Percentiles rank a stretch among this genome's conserved stretches.
Conservation (phyloP, 75 land plant species). For the Cunninghamia lanceolata region DNA sequence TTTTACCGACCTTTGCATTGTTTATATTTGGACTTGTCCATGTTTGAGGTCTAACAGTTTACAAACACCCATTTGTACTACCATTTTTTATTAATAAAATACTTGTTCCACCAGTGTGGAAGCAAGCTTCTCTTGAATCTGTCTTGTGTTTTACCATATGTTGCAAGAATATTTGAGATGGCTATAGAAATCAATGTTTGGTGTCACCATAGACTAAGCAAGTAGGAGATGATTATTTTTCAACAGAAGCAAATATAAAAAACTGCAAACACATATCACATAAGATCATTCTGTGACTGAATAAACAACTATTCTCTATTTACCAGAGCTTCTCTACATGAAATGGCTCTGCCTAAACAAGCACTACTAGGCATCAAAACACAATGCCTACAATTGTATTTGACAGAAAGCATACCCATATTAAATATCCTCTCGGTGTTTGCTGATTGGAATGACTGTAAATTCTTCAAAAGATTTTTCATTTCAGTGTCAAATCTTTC, state of each 20-base stretch:
- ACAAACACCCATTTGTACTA: no score
- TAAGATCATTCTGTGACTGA: not conserved
- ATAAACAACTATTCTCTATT: not conserved
- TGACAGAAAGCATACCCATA: slow-evolving; percentile 50
- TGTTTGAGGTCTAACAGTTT: no score
- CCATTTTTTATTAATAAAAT: no score
- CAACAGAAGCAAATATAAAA: not conserved
- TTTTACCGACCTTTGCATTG: no score
- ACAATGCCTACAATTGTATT: not conserved
- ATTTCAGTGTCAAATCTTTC: slow-evolving; percentile 40
- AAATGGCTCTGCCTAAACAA: not conserved
- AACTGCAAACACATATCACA: not conserved
- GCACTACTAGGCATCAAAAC: not conserved
- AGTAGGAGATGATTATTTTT: not conserved
- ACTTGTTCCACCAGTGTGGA: no score
- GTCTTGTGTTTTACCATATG: not conserved
- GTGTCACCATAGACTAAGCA: not conserved
- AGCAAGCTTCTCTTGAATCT: no score
- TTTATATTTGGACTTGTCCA: no score
- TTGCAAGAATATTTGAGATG: not conserved
- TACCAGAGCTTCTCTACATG: not conserved
- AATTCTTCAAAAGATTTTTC: slow-evolving; percentile 29
- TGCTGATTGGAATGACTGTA: slow-evolving; percentile 67
- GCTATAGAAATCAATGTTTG: not conserved
- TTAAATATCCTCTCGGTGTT: slow-evolving; percentile 79